Conservation (phyloP, 164 flowering plant species). For the Vitis amurensis region DNA sequence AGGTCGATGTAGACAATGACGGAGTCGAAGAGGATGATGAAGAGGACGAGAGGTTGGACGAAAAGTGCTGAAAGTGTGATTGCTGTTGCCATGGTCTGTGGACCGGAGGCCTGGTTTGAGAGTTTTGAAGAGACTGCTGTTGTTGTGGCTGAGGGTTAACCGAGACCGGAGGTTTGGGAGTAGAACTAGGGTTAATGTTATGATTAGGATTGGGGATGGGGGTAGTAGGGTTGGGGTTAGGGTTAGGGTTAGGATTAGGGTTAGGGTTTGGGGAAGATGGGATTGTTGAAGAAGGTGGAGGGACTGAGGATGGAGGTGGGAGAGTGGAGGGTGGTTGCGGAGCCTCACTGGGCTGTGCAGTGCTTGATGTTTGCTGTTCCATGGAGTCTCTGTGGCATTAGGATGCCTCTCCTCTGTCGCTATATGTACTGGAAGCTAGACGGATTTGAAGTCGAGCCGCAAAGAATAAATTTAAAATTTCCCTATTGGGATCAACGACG, state of each 20-base stretch:
- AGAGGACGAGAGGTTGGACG: constrained; percentile 19
- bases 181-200: too few relatives aligned
- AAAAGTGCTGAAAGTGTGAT: constrained; percentile 21
- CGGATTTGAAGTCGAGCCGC: too few relatives aligned
- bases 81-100: constrained; percentile 40
- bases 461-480: too few relatives aligned
- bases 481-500: too few relatives aligned
- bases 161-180: too few relatives aligned
- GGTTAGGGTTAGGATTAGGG: constrained; percentile 29
- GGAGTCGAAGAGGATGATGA: constrained; percentile 7
- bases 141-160: constrained; percentile 3
- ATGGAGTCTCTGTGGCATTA: too few relatives aligned
- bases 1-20: constrained; percentile 5
- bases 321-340: constrained; percentile 15
- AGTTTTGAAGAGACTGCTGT: constrained; percentile 1
- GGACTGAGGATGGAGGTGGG: constrained; percentile 5
- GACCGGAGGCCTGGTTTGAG: constrained; percentile 29
- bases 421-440: too few relatives aligned
- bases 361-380: too few relatives aligned
- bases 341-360: too few relatives aligned
- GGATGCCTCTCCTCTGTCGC: too few relatives aligned
- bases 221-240: constrained; percentile 16
- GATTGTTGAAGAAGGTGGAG: constrained; percentile 11
- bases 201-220: background rate
- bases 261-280: constrained; percentile 14